Percentiles rank a stretch among this genome's conserved stretches.
Evolutionary conservation across 2,329 filamentous ascomycete genomes (phyloP).

Genomic region (Ophiostoma fasciatum): DNA sequence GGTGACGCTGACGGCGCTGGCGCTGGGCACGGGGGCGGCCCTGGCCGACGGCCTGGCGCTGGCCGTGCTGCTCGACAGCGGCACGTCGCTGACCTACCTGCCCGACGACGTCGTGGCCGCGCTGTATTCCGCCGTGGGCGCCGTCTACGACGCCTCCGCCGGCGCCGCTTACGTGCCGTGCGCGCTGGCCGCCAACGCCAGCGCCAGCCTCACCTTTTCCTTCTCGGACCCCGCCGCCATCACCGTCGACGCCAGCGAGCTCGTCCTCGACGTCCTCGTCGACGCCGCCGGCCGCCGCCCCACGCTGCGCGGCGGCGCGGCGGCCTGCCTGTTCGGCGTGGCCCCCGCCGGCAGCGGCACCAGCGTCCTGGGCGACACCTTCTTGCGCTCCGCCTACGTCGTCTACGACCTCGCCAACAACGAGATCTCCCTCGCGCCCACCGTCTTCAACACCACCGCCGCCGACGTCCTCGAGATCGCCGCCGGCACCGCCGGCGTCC

Average conservation of each 20-base stretch:
- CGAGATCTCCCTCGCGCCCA: conserved; percentile 55
- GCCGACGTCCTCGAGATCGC: conserved; percentile 41
- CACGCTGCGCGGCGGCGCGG: conserved; percentile 35
- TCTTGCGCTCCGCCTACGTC: conserved; percentile 59
- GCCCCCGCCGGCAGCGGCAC: conserved; percentile 38
- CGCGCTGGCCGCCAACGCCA: conserved; percentile 26
- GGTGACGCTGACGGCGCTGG: conserved; percentile 50
- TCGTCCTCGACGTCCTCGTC: conserved; percentile 40
- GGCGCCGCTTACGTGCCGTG: conserved; percentile 49
- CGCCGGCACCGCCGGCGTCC: conserved; percentile 32
- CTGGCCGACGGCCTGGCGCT: conserved; percentile 36
- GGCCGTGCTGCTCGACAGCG: conserved; percentile 56
- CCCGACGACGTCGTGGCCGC: conserved; percentile 37
- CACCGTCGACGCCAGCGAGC: conserved; percentile 40
- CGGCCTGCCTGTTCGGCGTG: conserved; percentile 54
- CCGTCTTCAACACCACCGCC: conserved; percentile 41
- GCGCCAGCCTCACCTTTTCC: conserved; percentile 32
- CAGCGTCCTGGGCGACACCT: conserved; percentile 59
- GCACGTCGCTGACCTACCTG: conserved; percentile 52
- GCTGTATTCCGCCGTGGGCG: conserved; percentile 44
- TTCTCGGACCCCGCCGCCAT: conserved; percentile 40
- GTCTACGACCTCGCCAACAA: conserved; percentile 63
- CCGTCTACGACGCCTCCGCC: conserved; percentile 36
- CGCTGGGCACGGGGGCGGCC: conserved; percentile 21
- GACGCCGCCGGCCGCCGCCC: conserved; percentile 31